phyloP scores from a whole-genome alignment of 2,329 filamentous ascomycete species.

The Diplodia mutila region DNA sequence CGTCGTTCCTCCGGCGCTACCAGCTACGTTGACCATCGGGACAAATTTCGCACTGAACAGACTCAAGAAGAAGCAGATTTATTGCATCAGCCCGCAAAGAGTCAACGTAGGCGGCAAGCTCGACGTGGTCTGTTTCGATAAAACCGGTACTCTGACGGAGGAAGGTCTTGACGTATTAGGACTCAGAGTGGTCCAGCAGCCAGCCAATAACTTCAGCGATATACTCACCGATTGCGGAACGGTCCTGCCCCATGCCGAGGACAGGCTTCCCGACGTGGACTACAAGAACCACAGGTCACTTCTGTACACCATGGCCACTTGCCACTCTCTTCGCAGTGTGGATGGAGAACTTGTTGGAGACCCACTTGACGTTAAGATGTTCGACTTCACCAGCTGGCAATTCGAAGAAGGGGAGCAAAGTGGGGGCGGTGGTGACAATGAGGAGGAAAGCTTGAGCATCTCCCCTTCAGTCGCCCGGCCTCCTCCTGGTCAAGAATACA shows the following conservation, averaged over 20 bases:
- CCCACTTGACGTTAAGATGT: constrained; percentile 97
- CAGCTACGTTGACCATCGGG: constrained; percentile 92
- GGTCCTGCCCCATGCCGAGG: constrained; percentile 59
- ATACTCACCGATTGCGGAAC: constrained; percentile 68
- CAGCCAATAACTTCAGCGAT: constrained; percentile 70
- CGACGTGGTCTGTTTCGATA: constrained; percentile 97
- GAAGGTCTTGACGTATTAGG: constrained; percentile 94
- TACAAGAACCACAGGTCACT: constrained; percentile 69
- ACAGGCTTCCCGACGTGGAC: constrained; percentile 63
- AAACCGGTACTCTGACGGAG: constrained; percentile 97
- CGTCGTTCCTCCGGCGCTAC: constrained; percentile 91
- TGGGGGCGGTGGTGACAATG: constrained; percentile 67
- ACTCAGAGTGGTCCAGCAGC: constrained; percentile 73
- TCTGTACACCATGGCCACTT: constrained; percentile 95
- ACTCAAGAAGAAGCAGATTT: constrained; percentile 87
- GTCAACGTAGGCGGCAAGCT: constrained; percentile 97
- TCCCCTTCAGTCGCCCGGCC: constrained; percentile 89
- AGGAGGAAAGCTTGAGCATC: constrained; percentile 75
- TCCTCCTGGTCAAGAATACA: constrained; percentile 64
- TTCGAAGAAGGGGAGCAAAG: constrained; percentile 85
- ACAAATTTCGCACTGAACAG: constrained; percentile 91
- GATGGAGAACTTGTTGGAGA: constrained; percentile 91
- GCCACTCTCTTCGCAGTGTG: constrained; percentile 85
- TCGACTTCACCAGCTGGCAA: constrained; percentile 90
- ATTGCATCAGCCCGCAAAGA: constrained; percentile 95